phyloP scores from a whole-genome alignment of 148 eudicot species.

The Chenopodium berlandieri region DNA sequence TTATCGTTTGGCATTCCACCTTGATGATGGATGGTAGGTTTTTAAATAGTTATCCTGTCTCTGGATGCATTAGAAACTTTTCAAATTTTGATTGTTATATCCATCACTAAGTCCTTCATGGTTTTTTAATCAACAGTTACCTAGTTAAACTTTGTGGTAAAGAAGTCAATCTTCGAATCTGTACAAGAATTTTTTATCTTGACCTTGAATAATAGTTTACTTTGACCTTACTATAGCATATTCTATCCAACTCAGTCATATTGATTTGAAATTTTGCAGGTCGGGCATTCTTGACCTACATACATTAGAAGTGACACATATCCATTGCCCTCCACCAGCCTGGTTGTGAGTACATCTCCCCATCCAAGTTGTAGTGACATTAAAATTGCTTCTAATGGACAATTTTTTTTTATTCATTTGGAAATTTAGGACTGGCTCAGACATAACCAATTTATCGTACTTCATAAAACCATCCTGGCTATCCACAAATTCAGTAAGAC shows the following conservation, averaged over 20 bases:
- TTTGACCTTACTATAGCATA: not conserved
- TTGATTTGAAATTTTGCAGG: constrained; percentile 43
- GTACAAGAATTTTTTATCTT: not conserved
- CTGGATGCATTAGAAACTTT: not conserved
- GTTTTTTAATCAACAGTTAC: not conserved
- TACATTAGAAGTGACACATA: constrained; percentile 70
- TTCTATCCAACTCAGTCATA: constrained; percentile 1
- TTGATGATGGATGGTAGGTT: constrained; percentile 95
- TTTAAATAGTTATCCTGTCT: not conserved
- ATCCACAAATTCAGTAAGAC: constrained; percentile 58
- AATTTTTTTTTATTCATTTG: constrained; percentile 11
- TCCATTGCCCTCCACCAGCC: constrained; percentile 97
- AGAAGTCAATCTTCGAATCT: not conserved
- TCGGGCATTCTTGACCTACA: constrained; percentile 80
- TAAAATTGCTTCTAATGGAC: not conserved
- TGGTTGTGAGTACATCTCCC: constrained; percentile 70
- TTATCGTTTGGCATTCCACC: constrained; percentile 83
- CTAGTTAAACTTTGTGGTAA: not conserved
- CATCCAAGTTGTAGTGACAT: not conserved
- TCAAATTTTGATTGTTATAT: not conserved
- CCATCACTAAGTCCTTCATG: not conserved
- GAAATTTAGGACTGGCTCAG: constrained; percentile 44
- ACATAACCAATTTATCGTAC: constrained; percentile 36
- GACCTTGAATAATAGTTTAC: not conserved
- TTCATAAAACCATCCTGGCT: constrained; percentile 79